phyloP scores from a whole-genome alignment of 208 protist species.

The Herpetomonas tarakana region DNA sequence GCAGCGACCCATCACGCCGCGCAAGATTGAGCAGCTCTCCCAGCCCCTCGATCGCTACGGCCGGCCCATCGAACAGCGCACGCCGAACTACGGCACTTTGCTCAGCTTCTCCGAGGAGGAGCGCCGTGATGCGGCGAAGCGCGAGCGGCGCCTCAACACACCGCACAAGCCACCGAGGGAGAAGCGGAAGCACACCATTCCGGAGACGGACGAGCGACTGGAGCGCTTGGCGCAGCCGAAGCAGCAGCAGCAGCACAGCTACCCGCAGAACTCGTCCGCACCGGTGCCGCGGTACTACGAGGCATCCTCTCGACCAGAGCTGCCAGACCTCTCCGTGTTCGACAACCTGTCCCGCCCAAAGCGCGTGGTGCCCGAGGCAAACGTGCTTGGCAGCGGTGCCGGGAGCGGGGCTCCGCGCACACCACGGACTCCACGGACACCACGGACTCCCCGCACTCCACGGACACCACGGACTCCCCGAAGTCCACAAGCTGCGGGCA shows the following conservation, averaged over 20 bases:
- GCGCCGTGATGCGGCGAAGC: constrained; percentile 16
- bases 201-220: constrained; percentile 5
- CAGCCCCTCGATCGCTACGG: constrained; percentile 9
- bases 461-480: too few species aligned
- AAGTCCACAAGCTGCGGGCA: background rate
- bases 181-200: background rate
- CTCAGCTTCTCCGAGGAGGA: constrained; percentile 62
- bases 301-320: background rate
- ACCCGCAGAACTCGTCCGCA: background rate
- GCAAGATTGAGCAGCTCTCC: background rate
- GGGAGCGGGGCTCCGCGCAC: too few species aligned
- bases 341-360: background rate
- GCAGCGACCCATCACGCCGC: background rate
- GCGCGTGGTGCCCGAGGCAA: background rate
- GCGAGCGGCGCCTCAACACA: constrained; percentile 5
- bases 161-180: background rate
- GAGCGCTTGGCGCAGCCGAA: constrained; percentile 29
- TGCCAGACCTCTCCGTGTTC: background rate
- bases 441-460: too few species aligned
- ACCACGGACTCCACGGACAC: too few species aligned
- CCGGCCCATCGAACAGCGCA: constrained; percentile 1
- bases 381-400: background rate
- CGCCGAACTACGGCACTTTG: constrained; percentile 64
- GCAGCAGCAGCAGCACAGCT: constrained; percentile 1
- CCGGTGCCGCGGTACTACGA: constrained; percentile 16